A percentile compares a stretch with the other conserved stretches of the same genome.
phyloP scores from a whole-genome alignment of 352 stramenopile genomes.

The Phytopythium chamaehyphon region DNA sequence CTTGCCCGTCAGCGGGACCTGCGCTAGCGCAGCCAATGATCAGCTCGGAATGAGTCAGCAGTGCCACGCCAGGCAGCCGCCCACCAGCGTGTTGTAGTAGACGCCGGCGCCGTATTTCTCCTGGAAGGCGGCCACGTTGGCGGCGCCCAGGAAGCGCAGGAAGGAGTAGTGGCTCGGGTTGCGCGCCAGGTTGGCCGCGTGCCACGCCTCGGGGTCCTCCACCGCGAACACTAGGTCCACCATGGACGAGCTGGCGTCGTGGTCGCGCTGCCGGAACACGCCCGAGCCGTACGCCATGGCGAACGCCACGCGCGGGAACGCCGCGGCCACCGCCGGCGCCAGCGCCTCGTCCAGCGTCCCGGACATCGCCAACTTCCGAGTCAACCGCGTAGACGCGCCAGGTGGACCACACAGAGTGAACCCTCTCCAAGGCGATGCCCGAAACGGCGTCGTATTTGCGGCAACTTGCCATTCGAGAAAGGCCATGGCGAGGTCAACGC shows the following conservation, averaged over 20 bases:
- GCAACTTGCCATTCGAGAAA: not conserved
- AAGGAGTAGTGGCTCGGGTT: conserved; percentile 82
- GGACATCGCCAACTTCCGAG: conserved; percentile 10
- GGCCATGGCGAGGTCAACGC: not conserved
- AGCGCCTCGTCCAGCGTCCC: conserved; percentile 28
- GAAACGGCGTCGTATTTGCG: not conserved
- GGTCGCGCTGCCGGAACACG: conserved; percentile 75
- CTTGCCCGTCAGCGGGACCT: conserved; percentile 58
- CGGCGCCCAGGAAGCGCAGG: conserved; percentile 62
- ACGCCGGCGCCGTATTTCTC: conserved; percentile 75
- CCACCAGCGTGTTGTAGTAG: conserved; percentile 85
- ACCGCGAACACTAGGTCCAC: conserved; percentile 89
- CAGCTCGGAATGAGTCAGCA: too few species aligned
- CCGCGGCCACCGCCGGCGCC: conserved; percentile 42
- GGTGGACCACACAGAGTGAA: conserved; percentile 9
- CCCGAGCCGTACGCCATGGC: conserved; percentile 84
- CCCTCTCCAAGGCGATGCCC: conserved; percentile 10
- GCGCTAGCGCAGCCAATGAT: conserved; percentile 1
- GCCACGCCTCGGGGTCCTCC: conserved; percentile 74
- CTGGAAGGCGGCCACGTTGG: conserved; percentile 56
- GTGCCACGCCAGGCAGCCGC: not conserved
- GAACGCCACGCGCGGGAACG: conserved; percentile 73
- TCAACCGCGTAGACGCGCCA: conserved; percentile 1
- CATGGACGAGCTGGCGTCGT: conserved; percentile 77
- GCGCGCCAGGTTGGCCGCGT: conserved; percentile 70